Evolutionary conservation across 495 filamentous ascomycete genomes (phyloP), one percentile per base, ranked within the genome.

Genomic region (Podospora tetraspora): DNA sequence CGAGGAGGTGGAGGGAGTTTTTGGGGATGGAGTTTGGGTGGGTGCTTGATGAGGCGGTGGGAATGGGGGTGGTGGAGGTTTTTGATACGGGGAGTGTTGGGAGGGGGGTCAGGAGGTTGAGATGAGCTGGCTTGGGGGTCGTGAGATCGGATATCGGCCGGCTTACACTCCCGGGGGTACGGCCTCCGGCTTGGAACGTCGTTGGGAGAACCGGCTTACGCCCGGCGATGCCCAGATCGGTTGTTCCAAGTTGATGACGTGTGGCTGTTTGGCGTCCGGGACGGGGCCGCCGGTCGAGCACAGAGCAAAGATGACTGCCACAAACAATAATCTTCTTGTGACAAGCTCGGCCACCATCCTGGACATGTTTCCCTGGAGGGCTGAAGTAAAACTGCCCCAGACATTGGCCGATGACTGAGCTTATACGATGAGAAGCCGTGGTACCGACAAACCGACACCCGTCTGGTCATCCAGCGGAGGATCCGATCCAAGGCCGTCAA

Each of bases 81-180:
- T 96, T 97, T 75, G 90, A 95, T 72, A 97, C 93, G 16, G 84
- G 90, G 29, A 94, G 88, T 73, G 90, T 96, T 21, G 92, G 93
- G 19, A 81, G 85, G 43, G 93, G 88, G 3, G 83, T 93, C 43
- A 83, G 92, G 65, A 22, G 52, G 70, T 4, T 69, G 61, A 70
- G 24, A 12, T 13, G 25, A 43, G 34, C 7, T 30, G 34, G 34
- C 0, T 3, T 13, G 12, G 34, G 2, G 34, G 4, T 37, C 13
- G 34, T 37, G 34, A 5, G 29, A 30, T 30, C 29, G 29, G 29
- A 30, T 10, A 30, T 30, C 29, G 34, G 34, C 2, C 3, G 34
- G 13, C 34, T 37, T 16, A 37, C 13, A 43, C 34, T 1, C 13
- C 34, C 13, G 34, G 12, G 34, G 3, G 0, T 5, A 27, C 27